Conservation (phyloP, 192 early-diverging fungal genomes). For the Linnemannia exigua region DNA sequence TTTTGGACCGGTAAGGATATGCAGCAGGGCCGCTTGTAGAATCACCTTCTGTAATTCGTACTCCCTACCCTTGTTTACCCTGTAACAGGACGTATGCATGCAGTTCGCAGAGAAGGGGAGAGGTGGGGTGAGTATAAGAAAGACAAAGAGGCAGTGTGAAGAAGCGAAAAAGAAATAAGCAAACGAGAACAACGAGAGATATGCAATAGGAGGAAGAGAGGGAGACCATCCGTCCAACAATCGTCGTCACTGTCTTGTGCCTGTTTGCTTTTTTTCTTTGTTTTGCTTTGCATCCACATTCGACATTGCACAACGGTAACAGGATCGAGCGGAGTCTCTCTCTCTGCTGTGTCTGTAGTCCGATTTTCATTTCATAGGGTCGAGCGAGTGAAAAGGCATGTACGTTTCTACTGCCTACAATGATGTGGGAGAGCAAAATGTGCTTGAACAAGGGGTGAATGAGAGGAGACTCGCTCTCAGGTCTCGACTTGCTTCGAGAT, state of each 20-base stretch:
- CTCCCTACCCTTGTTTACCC: not conserved
- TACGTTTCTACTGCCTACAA: not conserved
- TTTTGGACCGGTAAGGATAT: not conserved
- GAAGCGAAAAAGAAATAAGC: not conserved
- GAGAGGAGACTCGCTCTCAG: not conserved
- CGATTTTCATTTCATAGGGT: not conserved
- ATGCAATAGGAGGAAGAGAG: not conserved
- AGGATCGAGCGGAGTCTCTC: not conserved
- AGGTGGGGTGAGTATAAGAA: not conserved
- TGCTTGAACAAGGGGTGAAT: not conserved
- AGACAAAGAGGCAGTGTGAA: not conserved
- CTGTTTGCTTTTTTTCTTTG: not conserved
- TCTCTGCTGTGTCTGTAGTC: not conserved
- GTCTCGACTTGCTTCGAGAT: not conserved
- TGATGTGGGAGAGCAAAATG: not conserved
- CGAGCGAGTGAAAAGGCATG: not conserved
- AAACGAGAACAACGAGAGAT: not conserved
- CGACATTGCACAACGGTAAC: not conserved
- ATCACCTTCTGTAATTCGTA: not conserved
- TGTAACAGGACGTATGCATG: not conserved
- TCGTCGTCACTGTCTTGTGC: not conserved
- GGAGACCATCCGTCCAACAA: not conserved
- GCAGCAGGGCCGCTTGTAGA: not conserved
- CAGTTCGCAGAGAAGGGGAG: not conserved
- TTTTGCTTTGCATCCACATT: not conserved